Evolutionary conservation across 1,284 basidiomycete species (phyloP), one percentile per base, ranked within the genome.

Genomic region (Malassezia globosa): DNA sequence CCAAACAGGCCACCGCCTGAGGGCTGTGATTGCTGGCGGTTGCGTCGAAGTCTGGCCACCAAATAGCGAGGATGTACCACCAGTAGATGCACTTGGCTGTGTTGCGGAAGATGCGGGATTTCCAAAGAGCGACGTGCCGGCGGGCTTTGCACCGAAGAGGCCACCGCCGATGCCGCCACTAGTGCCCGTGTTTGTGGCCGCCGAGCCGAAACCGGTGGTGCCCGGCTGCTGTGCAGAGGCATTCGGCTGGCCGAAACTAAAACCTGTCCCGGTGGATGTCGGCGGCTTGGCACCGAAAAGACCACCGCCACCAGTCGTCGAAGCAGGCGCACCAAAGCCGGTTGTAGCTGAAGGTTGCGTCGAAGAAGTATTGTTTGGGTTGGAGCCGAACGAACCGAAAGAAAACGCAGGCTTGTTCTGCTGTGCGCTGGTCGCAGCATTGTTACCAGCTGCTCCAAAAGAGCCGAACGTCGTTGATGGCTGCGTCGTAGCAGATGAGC

Each of bases 81-180:
- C 21, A 19, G 41, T 33, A 2, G 39, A 24, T 27, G 21, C 25
- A 18, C 24, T 29, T 40, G 33, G 34, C 5, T 46, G 29, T 25
- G 36, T 46, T 16, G 35, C 21, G 37, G 21, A 13, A 4, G 21
- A 10, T 7, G 37, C 37, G 13, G 14, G 7, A 46, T 34, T 39
- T 19, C 63, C 63, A 36, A 65, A 65, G 24, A 61, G 55, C 48
- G 55, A 69, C 40, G 46, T 60, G 44, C 68, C 69, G 5, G 59
- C 55, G n/a, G 66, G 64, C 56, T 66, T 63, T 24, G 56, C 58
- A 18, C 63, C 66, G 42, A 69, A 69, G 35, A 66, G 58, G 37
- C 64, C 61, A 22, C 59, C 61, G 38, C 48, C 38, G 4, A 37
- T 18, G 10, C 25, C 24, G 41, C 18, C 25, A 7, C 14, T n/a